Percentiles rank a stretch among this genome's conserved stretches.
phyloP scores from a whole-genome alignment of 1,139 yeast species.

The Hemisphaericaspora subhashii region DNA sequence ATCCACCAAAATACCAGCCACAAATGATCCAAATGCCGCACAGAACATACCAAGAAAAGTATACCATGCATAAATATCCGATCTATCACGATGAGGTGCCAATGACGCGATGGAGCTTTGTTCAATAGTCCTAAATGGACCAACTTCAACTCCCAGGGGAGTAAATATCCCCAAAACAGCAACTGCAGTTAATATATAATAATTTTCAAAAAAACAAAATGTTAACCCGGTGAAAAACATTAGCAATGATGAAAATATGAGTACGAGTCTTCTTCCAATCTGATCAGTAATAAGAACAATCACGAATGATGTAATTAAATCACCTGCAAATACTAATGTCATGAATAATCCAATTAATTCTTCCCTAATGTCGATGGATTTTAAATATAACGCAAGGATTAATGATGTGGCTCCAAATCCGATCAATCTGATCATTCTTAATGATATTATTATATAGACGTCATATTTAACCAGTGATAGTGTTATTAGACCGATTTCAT shows the following conservation, averaged over 20 bases:
- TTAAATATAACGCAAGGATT: slow-evolving; percentile 38
- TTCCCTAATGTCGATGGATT: slow-evolving; percentile 31
- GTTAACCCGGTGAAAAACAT: slow-evolving; percentile 34
- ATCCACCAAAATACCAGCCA: slow-evolving; percentile 32
- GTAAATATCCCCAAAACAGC: slow-evolving; percentile 39
- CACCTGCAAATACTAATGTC: slow-evolving; percentile 40
- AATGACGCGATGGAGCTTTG: slow-evolving; percentile 40
- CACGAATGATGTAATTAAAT: slow-evolving; percentile 33
- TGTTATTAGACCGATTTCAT: slow-evolving; percentile 31
- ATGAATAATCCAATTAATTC: slow-evolving; percentile 37
- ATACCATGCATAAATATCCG: slow-evolving; percentile 47
- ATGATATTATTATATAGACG: slow-evolving; percentile 29
- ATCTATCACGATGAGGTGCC: slow-evolving; percentile 27
- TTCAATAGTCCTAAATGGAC: slow-evolving; percentile 44
- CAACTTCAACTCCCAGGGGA: slow-evolving; percentile 47
- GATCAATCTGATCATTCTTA: slow-evolving; percentile 37
- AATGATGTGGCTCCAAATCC: slow-evolving; percentile 46
- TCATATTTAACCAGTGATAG: slow-evolving; percentile 26
- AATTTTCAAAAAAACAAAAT: slow-evolving; percentile 24
- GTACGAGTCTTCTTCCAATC: slow-evolving; percentile 33
- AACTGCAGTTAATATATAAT: slow-evolving; percentile 22
- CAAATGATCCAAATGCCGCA: slow-evolving; percentile 37
- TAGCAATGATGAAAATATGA: slow-evolving; percentile 27
- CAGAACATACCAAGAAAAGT: slow-evolving; percentile 38
- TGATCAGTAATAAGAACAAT: slow-evolving; percentile 34